A percentile compares a stretch with the other conserved stretches of the same genome.
Conservation (phyloP, 164 flowering plant genomes). For the Nelumbo lutea region DNA sequence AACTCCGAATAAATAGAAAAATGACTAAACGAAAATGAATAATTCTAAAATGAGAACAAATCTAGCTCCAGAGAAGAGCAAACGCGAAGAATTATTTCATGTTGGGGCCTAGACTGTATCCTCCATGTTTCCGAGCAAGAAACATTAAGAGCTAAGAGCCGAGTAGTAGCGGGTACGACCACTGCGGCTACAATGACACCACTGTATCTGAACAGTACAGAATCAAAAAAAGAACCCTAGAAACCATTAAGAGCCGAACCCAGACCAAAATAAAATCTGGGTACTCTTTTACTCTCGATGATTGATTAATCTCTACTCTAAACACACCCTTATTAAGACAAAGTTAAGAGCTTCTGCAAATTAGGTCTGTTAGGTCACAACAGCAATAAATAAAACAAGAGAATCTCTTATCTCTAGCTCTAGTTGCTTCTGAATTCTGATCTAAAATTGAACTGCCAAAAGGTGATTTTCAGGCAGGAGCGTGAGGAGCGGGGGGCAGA, state of each 20-base stretch:
- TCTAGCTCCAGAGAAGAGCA: neutral
- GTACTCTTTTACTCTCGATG: neutral
- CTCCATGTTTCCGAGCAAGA: neutral
- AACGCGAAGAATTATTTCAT: neutral
- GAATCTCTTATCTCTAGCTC: conserved; percentile 2
- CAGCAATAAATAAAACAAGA: neutral
- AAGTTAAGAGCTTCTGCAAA: neutral
- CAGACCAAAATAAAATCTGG: conserved; percentile 4
- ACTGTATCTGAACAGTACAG: neutral
- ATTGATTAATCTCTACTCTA: neutral
- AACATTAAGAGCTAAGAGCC: neutral
- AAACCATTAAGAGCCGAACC: conserved; percentile 9
- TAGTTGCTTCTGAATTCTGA: conserved; percentile 23
- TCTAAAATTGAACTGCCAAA: conserved; percentile 20
- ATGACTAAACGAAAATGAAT: neutral
- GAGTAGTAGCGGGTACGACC: neutral
- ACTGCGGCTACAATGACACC: neutral
- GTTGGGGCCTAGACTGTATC: neutral
- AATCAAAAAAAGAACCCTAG: neutral
- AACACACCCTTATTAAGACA: neutral
- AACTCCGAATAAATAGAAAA: neutral
- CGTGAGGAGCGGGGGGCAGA: conserved; percentile 27
- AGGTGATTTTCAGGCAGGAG: conserved; percentile 20
- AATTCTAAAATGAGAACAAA: neutral
- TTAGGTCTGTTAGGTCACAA: neutral